These are phyloP conservation scores for Chamaecyparis obtusa DNA, from an alignment of 75 land plant species.

Conservation along the genomic window DNA sequence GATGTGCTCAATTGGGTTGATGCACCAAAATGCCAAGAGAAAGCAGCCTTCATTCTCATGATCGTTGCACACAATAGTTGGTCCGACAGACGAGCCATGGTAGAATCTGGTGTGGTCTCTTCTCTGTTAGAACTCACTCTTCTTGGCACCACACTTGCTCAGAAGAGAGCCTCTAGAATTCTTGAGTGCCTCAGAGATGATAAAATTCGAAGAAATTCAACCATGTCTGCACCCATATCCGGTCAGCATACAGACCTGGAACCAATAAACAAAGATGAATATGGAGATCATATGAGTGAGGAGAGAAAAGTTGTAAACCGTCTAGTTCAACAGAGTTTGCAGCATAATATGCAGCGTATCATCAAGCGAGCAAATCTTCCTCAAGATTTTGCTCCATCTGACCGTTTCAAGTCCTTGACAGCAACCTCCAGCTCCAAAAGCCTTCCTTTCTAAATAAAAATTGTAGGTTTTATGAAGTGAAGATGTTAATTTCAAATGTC, in stretches of 20 bases:
- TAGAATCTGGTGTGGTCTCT: conserved; percentile 57
- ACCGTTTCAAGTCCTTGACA: conserved; percentile 55
- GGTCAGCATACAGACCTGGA: conserved; percentile 13
- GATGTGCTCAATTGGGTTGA: conserved; percentile 74
- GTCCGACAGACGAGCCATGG: conserved; percentile 67
- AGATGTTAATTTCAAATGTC: neutral
- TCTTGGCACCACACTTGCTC: conserved; percentile 75
- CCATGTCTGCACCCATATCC: conserved; percentile 48
- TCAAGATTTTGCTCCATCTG: conserved; percentile 48
- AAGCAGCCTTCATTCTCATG: conserved; percentile 85
- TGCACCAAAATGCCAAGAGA: conserved; percentile 79
- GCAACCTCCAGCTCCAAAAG: conserved; percentile 73
- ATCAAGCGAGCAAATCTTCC: conserved; percentile 79
- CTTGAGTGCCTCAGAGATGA: conserved; percentile 71
- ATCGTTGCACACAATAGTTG: conserved; percentile 76
- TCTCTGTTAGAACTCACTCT: conserved; percentile 74
- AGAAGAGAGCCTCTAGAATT: conserved; percentile 80
- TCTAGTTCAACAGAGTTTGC: conserved; percentile 87
- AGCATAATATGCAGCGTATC: conserved; percentile 80
- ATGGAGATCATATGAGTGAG: conserved; percentile 33
- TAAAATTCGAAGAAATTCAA: conserved; percentile 47
- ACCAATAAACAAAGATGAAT: conserved; percentile 27
- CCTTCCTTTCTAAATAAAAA: conserved; percentile 56
- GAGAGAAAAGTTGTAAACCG: conserved; percentile 78
- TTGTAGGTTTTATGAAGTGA: neutral